These are phyloP conservation scores for Xylariaceae sp. DNA, from an alignment of 2,329 filamentous ascomycete species.

Conservation along the genomic window DNA sequence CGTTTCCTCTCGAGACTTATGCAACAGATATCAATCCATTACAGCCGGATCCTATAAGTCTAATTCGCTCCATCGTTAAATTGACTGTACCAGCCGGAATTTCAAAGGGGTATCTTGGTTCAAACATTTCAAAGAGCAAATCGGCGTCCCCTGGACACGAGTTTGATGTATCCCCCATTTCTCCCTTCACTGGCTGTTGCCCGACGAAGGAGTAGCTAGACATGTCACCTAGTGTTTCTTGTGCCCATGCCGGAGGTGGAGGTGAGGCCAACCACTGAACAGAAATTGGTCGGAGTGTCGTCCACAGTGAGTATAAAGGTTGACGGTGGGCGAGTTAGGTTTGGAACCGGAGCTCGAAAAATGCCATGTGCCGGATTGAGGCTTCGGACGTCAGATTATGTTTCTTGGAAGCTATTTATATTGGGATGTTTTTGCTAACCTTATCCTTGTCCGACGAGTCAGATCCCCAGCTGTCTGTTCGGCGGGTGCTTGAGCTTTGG, in stretches of 20 bases:
- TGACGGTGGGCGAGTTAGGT: constrained; percentile 35
- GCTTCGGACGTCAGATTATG: not conserved
- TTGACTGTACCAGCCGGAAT: constrained; percentile 1
- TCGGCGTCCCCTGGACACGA: not conserved
- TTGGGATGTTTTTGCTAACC: constrained; percentile 11
- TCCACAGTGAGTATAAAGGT: constrained; percentile 51
- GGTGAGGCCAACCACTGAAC: constrained; percentile 41
- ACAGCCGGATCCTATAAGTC: not conserved
- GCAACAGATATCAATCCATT: not conserved
- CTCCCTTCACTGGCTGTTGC: not conserved
- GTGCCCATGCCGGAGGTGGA: constrained; percentile 37
- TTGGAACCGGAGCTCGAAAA: not conserved
- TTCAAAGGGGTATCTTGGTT: constrained; percentile 1
- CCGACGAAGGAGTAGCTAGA: not conserved
- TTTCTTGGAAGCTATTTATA: not conserved
- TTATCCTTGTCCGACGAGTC: constrained; percentile 19
- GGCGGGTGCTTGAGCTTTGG: constrained; percentile 12
- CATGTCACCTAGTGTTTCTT: constrained; percentile 19
- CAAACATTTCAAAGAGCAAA: not conserved
- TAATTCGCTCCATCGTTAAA: not conserved
- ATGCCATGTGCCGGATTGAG: not conserved
- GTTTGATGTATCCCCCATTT: not conserved
- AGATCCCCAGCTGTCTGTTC: constrained; percentile 23
- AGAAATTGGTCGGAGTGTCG: constrained; percentile 51
- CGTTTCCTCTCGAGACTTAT: too few relatives aligned